These are phyloP conservation scores for Pseudozyma sp. DNA, from an alignment of 1,284 basidiomycete genomes.

Conservation along the genomic window DNA sequence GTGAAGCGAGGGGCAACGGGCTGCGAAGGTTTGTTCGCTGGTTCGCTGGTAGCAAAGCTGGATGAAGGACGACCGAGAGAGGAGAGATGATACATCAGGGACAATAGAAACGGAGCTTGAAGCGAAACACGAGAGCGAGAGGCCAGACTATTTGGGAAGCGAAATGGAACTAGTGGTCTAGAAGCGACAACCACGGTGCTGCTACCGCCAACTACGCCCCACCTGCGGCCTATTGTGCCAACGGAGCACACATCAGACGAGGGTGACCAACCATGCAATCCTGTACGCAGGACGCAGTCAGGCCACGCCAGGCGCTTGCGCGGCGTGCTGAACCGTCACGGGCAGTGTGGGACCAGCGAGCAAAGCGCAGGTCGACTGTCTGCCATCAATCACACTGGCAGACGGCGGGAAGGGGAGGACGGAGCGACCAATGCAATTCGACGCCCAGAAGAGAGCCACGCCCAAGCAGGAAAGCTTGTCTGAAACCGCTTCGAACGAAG, in stretches of 20 bases:
- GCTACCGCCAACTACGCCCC: too few species aligned
- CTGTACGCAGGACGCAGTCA: too few species aligned
- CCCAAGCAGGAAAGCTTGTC: neutral
- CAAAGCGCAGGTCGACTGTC: too few species aligned
- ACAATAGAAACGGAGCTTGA: too few species aligned
- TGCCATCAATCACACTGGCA: too few species aligned
- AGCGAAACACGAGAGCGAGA: neutral
- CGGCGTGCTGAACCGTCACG: too few species aligned
- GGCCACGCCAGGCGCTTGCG: too few species aligned
- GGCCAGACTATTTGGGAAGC: neutral
- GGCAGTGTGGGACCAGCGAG: too few species aligned
- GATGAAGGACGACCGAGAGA: neutral
- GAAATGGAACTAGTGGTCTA: conserved; percentile 4
- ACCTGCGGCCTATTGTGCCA: neutral
- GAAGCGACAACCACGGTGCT: conserved; percentile 4
- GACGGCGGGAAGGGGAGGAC: too few species aligned
- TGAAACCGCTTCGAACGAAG: neutral
- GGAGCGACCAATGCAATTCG: too few species aligned
- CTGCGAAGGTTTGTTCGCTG: neutral
- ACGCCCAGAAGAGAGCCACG: neutral
- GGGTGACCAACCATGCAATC: neutral
- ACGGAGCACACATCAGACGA: neutral
- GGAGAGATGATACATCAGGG: too few species aligned
- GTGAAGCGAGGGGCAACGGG: neutral
- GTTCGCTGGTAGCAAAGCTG: neutral